Evolutionary conservation across 179 eudicot genomes (phyloP), one percentile per base, ranked within the genome.

Genomic region (Camellia oleifera): DNA sequence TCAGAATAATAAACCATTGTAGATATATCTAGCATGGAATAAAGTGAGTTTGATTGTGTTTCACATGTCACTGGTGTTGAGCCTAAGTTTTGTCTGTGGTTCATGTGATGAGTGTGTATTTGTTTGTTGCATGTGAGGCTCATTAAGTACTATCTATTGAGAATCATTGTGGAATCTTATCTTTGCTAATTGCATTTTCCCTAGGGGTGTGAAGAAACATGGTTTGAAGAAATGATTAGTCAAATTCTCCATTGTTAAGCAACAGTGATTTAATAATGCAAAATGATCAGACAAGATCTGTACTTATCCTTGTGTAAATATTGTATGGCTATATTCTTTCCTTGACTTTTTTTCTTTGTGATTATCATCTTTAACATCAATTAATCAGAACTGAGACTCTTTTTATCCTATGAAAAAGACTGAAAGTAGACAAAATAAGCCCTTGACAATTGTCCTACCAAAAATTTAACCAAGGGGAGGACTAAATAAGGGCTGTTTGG

Each of bases 211-310:
- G 73, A 42, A 45, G 56, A 13, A 46, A 45, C 65, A 65, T 54
- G 74, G 67, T 57, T 54, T 68, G 76, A 70, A 69, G 68, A 7
- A 57, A 70, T 70, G 8, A 71, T 70, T 69, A 45, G 66, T 70
- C 76, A 78, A 78, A 70, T 63, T 18, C 46, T 60, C 42, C 48
- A 48, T 63, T 52, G 53, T 61, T 23, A 76, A 63, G 79, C 79
- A 76, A 76, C 58, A 76, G 70, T 76, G 58, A 62, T 76, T 20
- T 45, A 4, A 8, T 69, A 68, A 57, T 69, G 42, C 8, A 78
- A 57, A 44, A 56, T 10, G 67, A 78, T 69, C 62, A 56, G 73
- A 78, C 66, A 78, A 78, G 80, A 78, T 78, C 76, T 58, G 58
- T 45, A 18, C 81, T 63, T 46, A 14, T 78, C 53, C 66, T 46